Base-by-base conservation (phyloP, 2,329 filamentous ascomycete genomes). In the Cercospora janseana region DNA sequence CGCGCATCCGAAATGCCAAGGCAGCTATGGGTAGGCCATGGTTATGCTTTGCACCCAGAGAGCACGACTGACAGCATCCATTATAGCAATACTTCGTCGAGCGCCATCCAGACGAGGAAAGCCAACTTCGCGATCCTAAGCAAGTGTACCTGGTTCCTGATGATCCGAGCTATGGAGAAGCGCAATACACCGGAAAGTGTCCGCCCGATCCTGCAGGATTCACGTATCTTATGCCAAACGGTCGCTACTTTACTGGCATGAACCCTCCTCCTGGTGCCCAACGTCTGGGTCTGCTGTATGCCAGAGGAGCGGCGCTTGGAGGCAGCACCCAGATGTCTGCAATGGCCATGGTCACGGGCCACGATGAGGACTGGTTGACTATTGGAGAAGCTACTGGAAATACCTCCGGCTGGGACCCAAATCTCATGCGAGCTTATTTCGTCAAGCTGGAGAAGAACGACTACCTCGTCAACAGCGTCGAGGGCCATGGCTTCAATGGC, bases 271-370 rank as follows among this genome's bases (percentile, higher is more conserved):
- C 46, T 1, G 41, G 35, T 4, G 46, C 51, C 1, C 23, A 9
- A n/a, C 41, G 32, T 15, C 29, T 41, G 10, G 51, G 51, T n/a
- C 44, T 76, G 13, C 70, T 78, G 4, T 83, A 83, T 57, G 79
- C 80, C 6, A 75, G 81, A 9, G 73, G 77, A 3, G 77, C 74
- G 16, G 77, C 72, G 2, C 66, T 82, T 0, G 79, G 79, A 34
- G 79, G 79, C 4, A 82, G 79, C 65, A 73, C 77, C 4, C 75
- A 77, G 8, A 82, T 86, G 67, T 81, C 82, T 26, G 81, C 79
- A 4, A 66, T 82, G 37, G 77, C 85, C 41, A 73, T 76, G 20
- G 70, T 82, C 21, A 77, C 80, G 50, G 80, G 82, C 0, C 49
- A 79, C 49, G 72, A 77, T 32, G 76, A 73, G 18, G 82, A 85